Evolutionary conservation across 2,329 filamentous ascomycete species (phyloP).

Genomic region (Aspergillus sp.): DNA sequence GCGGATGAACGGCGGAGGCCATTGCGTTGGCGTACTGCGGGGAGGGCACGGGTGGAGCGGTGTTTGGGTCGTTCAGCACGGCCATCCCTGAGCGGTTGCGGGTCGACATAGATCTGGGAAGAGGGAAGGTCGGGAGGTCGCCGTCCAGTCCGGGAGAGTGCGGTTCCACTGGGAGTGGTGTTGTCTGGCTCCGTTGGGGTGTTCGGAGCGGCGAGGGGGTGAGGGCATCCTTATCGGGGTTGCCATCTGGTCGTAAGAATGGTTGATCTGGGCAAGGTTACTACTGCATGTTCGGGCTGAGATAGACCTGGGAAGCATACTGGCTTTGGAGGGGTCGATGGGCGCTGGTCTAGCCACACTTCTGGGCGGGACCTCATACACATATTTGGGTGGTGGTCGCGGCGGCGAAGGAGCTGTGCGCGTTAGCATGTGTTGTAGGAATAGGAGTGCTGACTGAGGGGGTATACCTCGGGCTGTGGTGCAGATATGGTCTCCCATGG

Average conservation of each 20-base stretch:
- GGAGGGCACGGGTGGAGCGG: constrained; percentile 18
- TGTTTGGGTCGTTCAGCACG: constrained; percentile 17
- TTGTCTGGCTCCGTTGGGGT: constrained; percentile 36
- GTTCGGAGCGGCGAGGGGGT: constrained; percentile 56
- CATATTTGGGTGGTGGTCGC: constrained; percentile 28
- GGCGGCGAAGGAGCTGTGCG: constrained; percentile 11
- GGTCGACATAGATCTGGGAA: constrained; percentile 32
- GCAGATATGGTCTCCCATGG: constrained; percentile 84
- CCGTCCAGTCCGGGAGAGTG: constrained; percentile 47
- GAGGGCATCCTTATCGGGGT: constrained; percentile 55
- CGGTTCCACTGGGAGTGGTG: constrained; percentile 38
- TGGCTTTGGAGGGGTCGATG: constrained; percentile 58
- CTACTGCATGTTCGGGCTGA: background rate
- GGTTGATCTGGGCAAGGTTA: constrained; percentile 34
- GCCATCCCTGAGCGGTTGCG: constrained; percentile 20
- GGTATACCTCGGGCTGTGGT: constrained; percentile 40
- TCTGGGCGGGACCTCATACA: constrained; percentile 21
- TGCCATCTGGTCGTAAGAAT: constrained; percentile 52
- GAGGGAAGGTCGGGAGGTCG: constrained; percentile 54
- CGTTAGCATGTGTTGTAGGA: background rate
- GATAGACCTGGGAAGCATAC: constrained; percentile 41
- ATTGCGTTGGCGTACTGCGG: constrained; percentile 11
- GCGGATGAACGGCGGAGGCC: background rate
- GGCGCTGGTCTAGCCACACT: constrained; percentile 43
- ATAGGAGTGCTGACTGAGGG: background rate